Conservation (phyloP, 2,329 filamentous ascomycete species). For the Talaromyces piceae region DNA sequence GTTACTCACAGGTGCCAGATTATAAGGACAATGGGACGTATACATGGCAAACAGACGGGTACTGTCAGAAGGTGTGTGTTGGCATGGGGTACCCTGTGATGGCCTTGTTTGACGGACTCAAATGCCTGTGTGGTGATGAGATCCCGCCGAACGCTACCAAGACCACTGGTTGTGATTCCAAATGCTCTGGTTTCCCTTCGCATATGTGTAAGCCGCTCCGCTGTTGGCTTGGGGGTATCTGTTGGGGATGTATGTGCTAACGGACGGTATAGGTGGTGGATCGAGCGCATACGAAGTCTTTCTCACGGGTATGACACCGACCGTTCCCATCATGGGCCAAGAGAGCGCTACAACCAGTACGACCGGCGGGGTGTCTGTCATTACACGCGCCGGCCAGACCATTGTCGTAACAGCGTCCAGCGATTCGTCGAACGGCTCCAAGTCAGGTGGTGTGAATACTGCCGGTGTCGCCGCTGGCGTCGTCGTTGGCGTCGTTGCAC, state of each 20-base stretch:
- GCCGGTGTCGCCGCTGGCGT: conserved; percentile 80
- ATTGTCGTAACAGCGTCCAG: conserved; percentile 25
- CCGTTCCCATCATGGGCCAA: conserved; percentile 21
- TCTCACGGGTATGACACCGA: conserved; percentile 42
- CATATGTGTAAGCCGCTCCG: conserved; percentile 55
- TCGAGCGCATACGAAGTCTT: conserved; percentile 44
- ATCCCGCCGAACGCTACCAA: conserved; percentile 54
- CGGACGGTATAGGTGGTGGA: conserved; percentile 49
- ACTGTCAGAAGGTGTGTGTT: conserved; percentile 48
- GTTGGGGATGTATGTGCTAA: conserved; percentile 8
- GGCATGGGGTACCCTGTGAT: conserved; percentile 49
- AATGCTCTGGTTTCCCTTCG: conserved; percentile 56
- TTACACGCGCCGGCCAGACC: conserved; percentile 26
- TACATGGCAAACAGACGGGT: conserved; percentile 48
- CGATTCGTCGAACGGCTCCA: background rate
- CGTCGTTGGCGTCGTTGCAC: conserved; percentile 70
- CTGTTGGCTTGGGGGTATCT: background rate
- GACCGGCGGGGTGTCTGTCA: conserved; percentile 24
- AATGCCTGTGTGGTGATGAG: conserved; percentile 67
- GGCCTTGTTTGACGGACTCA: conserved; percentile 51
- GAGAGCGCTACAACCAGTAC: conserved; percentile 16
- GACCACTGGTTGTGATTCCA: conserved; percentile 54
- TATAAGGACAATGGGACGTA: conserved; percentile 43
- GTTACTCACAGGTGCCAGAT: conserved; percentile 17
- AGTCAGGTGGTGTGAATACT: conserved; percentile 52